These are phyloP conservation scores for Ganoderma boninense DNA, from an alignment of 1,284 basidiomycete species.

Conservation along the genomic window DNA sequence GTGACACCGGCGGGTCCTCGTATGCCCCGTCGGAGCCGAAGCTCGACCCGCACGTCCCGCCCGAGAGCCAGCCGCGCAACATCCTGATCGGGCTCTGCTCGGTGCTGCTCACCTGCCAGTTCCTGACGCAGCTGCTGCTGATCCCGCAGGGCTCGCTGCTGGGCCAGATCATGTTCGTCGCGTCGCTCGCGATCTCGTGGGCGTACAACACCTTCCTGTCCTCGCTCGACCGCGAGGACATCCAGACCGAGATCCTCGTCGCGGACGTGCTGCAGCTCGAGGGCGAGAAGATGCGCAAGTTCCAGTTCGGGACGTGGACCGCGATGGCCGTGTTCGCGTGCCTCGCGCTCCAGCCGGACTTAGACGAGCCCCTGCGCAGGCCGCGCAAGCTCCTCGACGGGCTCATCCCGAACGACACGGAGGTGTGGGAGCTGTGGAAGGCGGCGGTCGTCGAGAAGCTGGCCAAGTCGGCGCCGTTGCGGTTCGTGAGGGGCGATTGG, in stretches of 20 bases:
- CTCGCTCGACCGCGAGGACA: slow-evolving; percentile 30
- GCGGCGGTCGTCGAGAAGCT: slow-evolving; percentile 4
- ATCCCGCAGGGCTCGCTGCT: slow-evolving; percentile 31
- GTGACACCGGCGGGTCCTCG: neutral
- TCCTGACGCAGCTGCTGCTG: slow-evolving; percentile 31
- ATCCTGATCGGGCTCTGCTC: slow-evolving; percentile 23
- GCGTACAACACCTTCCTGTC: slow-evolving; percentile 31
- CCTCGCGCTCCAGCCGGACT: slow-evolving; percentile 16
- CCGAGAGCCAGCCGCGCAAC: slow-evolving; percentile 4
- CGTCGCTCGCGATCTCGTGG: slow-evolving; percentile 30
- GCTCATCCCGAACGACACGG: slow-evolving; percentile 32
- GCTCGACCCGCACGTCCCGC: neutral
- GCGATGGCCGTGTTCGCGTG: slow-evolving; percentile 25
- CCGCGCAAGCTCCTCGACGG: slow-evolving; percentile 26
- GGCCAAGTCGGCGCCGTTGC: neutral
- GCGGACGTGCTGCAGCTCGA: slow-evolving; percentile 16
- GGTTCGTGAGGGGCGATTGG: slow-evolving; percentile 18
- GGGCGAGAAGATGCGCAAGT: slow-evolving; percentile 14
- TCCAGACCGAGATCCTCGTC: slow-evolving; percentile 28
- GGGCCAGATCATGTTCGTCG: slow-evolving; percentile 33
- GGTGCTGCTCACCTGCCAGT: slow-evolving; percentile 29
- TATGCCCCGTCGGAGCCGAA: neutral
- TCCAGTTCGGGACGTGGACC: slow-evolving; percentile 25
- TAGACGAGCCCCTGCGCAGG: slow-evolving; percentile 9
- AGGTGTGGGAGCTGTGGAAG: slow-evolving; percentile 22